Percentiles rank a stretch among this genome's conserved stretches.
These are phyloP conservation scores for Solanum pimpinellifolium DNA, from an alignment of 257 asterid species.

Conservation along the genomic window DNA sequence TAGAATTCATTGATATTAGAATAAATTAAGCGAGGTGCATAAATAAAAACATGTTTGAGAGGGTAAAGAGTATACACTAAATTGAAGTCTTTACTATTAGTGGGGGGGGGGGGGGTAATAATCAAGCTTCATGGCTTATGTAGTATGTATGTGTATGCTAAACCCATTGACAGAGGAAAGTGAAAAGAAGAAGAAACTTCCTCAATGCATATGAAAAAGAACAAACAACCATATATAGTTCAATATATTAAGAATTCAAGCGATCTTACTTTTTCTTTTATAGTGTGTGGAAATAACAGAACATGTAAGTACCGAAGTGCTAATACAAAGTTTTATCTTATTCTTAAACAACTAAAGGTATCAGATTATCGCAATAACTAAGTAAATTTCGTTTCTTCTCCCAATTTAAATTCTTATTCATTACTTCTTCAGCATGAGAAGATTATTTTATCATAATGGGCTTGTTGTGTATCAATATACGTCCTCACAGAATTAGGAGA, in stretches of 20 bases:
- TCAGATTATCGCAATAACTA: too few relatives aligned
- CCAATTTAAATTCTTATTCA: not conserved
- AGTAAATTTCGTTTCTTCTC: not conserved
- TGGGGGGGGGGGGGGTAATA: not conserved
- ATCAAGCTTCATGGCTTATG: not conserved
- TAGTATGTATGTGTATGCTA: not conserved
- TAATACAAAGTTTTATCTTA: too few relatives aligned
- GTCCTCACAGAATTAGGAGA: constrained; percentile 75
- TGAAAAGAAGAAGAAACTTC: not conserved
- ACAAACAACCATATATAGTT: not conserved
- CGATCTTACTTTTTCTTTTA: too few relatives aligned
- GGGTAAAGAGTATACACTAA: too few relatives aligned
- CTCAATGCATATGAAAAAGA: not conserved
- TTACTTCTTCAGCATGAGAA: not conserved
- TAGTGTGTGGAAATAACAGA: not conserved
- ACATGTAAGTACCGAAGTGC: too few relatives aligned
- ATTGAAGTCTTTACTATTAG: not conserved
- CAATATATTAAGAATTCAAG: not conserved
- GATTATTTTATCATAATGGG: not conserved
- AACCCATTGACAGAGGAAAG: not conserved
- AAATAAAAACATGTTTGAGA: too few relatives aligned
- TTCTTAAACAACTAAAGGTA: too few relatives aligned
- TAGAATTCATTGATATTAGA: too few relatives aligned
- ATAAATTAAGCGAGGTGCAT: too few relatives aligned
- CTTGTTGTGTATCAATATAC: constrained; percentile 34